Percentiles rank a stretch among this genome's conserved stretches.
These are phyloP conservation scores for Elaeagnus macrophylla DNA, from an alignment of 306 rosid species.

Conservation along the genomic window DNA sequence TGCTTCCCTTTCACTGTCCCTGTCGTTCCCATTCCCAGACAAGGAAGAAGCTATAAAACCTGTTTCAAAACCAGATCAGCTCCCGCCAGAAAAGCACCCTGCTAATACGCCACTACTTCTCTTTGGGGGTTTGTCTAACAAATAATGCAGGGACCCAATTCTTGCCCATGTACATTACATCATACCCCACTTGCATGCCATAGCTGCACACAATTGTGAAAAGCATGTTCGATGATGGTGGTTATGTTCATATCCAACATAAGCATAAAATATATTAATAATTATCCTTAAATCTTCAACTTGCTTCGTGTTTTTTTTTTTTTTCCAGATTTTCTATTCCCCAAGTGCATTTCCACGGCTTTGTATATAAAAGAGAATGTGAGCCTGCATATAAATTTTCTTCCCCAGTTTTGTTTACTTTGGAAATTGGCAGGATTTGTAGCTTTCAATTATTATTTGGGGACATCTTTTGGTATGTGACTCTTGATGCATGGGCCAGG, in stretches of 20 bases:
- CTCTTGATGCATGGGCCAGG: too few relatives aligned
- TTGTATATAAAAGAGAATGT: too few relatives aligned
- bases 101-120: slow-evolving; percentile 53
- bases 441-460: too few relatives aligned
- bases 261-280: slow-evolving; percentile 31
- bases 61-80: slow-evolving; percentile 43
- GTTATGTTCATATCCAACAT: slow-evolving; percentile 28
- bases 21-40: slow-evolving; percentile 76
- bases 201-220: background rate
- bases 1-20: slow-evolving; percentile 75
- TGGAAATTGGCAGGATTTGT: too few relatives aligned
- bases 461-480: too few relatives aligned
- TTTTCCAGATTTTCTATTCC: too few relatives aligned
- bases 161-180: slow-evolving; percentile 26
- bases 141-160: slow-evolving; percentile 27
- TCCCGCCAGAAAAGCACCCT: slow-evolving; percentile 27
- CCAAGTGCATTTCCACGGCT: too few relatives aligned
- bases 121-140: slow-evolving; percentile 47
- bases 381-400: too few relatives aligned
- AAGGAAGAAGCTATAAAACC: slow-evolving; percentile 40
- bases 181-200: slow-evolving; percentile 15
- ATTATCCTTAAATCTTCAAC: slow-evolving; percentile 8
- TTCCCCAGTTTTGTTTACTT: too few relatives aligned
- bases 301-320: too few relatives aligned
- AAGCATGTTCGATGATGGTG: slow-evolving; percentile 24